Conservation (phyloP, 345 rosid genomes). For the Iberis pinnata region DNA sequence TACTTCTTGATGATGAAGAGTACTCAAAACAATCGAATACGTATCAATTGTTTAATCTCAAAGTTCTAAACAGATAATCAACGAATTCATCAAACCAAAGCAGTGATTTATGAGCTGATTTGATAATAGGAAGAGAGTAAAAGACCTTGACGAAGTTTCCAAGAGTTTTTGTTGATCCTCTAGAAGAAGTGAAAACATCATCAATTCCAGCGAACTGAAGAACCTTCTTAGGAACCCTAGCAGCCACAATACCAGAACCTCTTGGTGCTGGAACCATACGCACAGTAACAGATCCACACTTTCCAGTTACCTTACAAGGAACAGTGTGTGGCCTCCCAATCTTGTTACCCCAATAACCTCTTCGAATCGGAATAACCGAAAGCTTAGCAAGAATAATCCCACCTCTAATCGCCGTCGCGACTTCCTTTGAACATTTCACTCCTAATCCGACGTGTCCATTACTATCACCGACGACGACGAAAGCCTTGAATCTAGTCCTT, state of each 20-base stretch:
- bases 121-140: background rate
- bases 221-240: slow-evolving; percentile 73
- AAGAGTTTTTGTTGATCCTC: slow-evolving; percentile 63
- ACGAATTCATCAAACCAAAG: too few relatives aligned
- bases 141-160: slow-evolving; percentile 70
- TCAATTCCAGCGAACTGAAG: slow-evolving; percentile 68
- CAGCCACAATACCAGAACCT: slow-evolving; percentile 71
- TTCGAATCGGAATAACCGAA: slow-evolving; percentile 60
- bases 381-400: slow-evolving; percentile 55
- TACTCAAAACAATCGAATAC: too few relatives aligned
- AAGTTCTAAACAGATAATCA: too few relatives aligned
- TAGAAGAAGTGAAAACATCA: slow-evolving; percentile 62
- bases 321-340: slow-evolving; percentile 66
- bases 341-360: slow-evolving; percentile 82
- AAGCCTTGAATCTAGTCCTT: slow-evolving; percentile 67
- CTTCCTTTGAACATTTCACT: slow-evolving; percentile 66
- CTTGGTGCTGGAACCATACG: slow-evolving; percentile 81
- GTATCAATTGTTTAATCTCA: too few relatives aligned
- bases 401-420: slow-evolving; percentile 66
- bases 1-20: too few relatives aligned
- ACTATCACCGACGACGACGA: slow-evolving; percentile 57
- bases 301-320: slow-evolving; percentile 68
- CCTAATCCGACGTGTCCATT: slow-evolving; percentile 69
- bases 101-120: too few relatives aligned
- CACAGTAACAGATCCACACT: slow-evolving; percentile 64